Evolutionary conservation across 805 yeast genomes (phyloP).

Genomic region (Saturnispora quitensis): DNA sequence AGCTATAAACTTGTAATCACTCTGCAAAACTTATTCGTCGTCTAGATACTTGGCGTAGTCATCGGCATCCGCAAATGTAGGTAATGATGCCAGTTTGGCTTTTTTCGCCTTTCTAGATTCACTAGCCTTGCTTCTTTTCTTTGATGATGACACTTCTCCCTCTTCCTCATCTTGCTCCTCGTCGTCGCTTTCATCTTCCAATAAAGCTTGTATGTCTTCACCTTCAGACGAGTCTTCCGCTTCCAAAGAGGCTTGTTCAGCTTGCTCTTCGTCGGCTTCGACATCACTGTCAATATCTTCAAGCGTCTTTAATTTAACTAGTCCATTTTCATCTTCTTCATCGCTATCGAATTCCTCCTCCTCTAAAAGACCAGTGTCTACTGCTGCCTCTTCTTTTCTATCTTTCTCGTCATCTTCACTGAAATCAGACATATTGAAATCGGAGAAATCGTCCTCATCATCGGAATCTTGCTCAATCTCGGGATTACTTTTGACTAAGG

Average conservation of each 20-base stretch:
- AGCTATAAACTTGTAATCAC: too few species aligned
- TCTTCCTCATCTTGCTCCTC: conserved; percentile 21
- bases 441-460: conserved; percentile 30
- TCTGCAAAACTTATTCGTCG: conserved; percentile 17
- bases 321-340: conserved; percentile 20
- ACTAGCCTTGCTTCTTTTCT: conserved; percentile 17
- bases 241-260: conserved; percentile 18
- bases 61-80: conserved; percentile 82
- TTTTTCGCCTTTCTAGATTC: conserved; percentile 23
- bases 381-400: conserved; percentile 24
- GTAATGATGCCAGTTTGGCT: conserved; percentile 56
- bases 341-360: conserved; percentile 29
- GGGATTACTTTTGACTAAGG: conserved; percentile 47
- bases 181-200: conserved; percentile 21
- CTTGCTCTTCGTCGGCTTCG: conserved; percentile 9
- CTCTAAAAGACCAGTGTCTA: conserved; percentile 20
- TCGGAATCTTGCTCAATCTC: conserved; percentile 44
- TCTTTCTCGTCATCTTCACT: conserved; percentile 27
- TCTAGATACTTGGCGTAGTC: conserved; percentile 70
- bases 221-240: conserved; percentile 22
- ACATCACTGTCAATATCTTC: conserved; percentile 25
- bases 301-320: conserved; percentile 14
- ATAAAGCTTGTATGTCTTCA: conserved; percentile 19
- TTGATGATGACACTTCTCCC: conserved; percentile 9
- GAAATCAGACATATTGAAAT: conserved; percentile 32